A percentile compares a stretch with the other conserved stretches of the same genome.
Evolutionary conservation across 2,329 filamentous ascomycete species (phyloP).

Genomic region (Magnaporthales sp.): DNA sequence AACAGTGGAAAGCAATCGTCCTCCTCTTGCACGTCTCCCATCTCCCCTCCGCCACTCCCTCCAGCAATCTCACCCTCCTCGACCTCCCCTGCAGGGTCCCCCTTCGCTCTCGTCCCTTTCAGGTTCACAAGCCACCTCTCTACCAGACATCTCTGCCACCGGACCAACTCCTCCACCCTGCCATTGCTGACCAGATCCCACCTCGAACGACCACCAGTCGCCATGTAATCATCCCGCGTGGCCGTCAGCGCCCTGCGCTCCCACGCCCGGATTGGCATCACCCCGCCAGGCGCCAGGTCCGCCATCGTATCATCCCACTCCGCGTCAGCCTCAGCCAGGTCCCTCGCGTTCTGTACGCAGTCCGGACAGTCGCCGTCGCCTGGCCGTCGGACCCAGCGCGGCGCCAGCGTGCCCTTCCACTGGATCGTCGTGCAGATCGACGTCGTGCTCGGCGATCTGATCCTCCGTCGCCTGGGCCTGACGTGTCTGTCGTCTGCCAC

Average conservation of each 20-base stretch:
- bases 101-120: not conserved
- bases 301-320: not conserved
- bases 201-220: not conserved
- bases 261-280: not conserved
- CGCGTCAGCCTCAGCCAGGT: not conserved
- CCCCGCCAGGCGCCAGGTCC: not conserved
- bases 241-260: not conserved
- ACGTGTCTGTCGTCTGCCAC: not conserved
- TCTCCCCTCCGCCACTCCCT: not conserved
- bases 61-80: not conserved
- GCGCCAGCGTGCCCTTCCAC: not conserved
- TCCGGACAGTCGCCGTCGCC: not conserved
- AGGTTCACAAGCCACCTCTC: not conserved
- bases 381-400: not conserved
- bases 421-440: not conserved
- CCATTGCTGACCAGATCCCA: not conserved
- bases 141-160: not conserved
- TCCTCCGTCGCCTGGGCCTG: not conserved
- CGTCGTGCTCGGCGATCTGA: not conserved
- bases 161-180: not conserved
- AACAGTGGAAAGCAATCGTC: too few relatives aligned
- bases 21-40: not conserved
- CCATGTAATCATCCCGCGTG: not conserved
- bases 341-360: not conserved
- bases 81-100: not conserved